Conservation (phyloP, 768 basidiomycete genomes). For the Xerocomellus dryophilus region DNA sequence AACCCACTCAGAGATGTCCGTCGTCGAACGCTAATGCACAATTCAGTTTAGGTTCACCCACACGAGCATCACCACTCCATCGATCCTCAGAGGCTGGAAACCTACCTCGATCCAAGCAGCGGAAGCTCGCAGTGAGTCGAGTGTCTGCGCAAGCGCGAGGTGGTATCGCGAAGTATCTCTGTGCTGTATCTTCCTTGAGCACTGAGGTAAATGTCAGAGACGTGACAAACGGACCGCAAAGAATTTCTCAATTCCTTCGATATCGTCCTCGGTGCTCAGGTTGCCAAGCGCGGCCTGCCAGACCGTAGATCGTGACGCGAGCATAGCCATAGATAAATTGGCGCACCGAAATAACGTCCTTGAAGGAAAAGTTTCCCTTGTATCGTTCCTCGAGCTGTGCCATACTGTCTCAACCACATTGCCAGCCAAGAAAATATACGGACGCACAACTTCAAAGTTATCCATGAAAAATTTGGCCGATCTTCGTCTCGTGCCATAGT, state of each 20-base stretch:
- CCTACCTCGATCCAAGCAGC: slow-evolving; percentile 60
- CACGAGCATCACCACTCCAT: not conserved
- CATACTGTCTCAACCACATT: not conserved
- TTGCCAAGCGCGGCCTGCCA: slow-evolving; percentile 37
- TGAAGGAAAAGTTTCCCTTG: slow-evolving; percentile 63
- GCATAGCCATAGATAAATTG: not conserved
- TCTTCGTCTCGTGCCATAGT: slow-evolving; percentile 51
- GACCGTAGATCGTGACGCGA: slow-evolving; percentile 7
- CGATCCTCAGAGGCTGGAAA: not conserved
- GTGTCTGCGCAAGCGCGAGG: slow-evolving; percentile 58
- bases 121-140: slow-evolving; percentile 65
- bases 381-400: slow-evolving; percentile 63
- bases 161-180: slow-evolving; percentile 70
- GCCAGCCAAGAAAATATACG: not conserved
- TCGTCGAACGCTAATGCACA: slow-evolving; percentile 49
- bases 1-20: slow-evolving; percentile 57
- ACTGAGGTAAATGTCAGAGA: not conserved
- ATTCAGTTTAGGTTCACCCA: not conserved
- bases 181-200: slow-evolving; percentile 36
- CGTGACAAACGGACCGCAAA: slow-evolving; percentile 56
- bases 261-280: slow-evolving; percentile 69
- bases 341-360: slow-evolving; percentile 50
- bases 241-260: slow-evolving; percentile 58
- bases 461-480: slow-evolving; percentile 64
- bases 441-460: slow-evolving; percentile 60